Base-by-base conservation (phyloP, 2,329 filamentous ascomycete genomes). In the Neoarthrinium moseri region DNA sequence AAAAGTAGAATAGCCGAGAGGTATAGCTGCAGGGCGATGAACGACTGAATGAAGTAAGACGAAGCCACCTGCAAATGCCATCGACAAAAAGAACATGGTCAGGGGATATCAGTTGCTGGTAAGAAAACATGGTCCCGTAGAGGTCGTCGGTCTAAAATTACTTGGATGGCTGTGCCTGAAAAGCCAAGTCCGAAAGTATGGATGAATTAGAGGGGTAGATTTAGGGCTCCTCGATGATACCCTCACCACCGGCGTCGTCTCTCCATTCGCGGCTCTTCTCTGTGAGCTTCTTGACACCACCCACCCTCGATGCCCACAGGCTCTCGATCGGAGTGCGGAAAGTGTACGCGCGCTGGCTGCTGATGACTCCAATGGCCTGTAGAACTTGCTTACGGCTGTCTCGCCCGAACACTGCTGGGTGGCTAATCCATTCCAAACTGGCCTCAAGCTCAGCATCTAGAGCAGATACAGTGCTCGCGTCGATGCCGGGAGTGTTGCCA, bases 321-420 rank as follows among this genome's bases (percentile, higher is more conserved):
- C 83, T 82, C 72, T 99, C 94, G 5, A 92, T 87, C 0, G 90
- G 84, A 2, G 91, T 94, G 42, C 92, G 84, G 78, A 92, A 96
- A 1, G 94, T 97, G 63, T 92, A 96, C 10, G 87, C 91, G 37
- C 94, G 81, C 69, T 99, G 94, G 6, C 89, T 95, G 60, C 89
- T 94, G 57, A 99, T 96, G 51, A 97, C 91, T 6, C 94, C 92
- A 55, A 99, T 97, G 13, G 91, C 90, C 66, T 99, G 94, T 20
- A 99, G 76, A 2, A 99, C 91, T 4, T 92, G 90, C 72, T 99
- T 99, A 59, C 94, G 85, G 47, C 89, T 94, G 64, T 99, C 94
- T 29, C 94, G 84, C 7, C 88, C 86, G 63, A 99, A 99, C 2
- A 97, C 89, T 2, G 91, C 91, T 2, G 94, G 94, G 61, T 99